Evolutionary conservation across 1,284 basidiomycete species (phyloP).

Genomic region (Kwoniella shivajii): DNA sequence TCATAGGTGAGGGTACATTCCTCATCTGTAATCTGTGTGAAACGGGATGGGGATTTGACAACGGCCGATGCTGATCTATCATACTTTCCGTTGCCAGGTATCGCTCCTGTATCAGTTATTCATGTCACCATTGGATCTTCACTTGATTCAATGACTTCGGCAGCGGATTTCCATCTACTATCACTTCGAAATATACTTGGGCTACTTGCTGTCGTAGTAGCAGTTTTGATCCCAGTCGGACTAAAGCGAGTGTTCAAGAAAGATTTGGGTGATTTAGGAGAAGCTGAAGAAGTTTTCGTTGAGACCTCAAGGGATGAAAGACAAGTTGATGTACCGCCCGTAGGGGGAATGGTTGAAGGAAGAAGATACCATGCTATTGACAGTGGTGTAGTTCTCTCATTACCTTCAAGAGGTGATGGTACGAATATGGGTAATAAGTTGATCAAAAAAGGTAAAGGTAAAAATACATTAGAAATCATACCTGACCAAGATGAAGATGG

Average conservation of each 20-base stretch:
- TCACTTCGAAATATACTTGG: slow-evolving; percentile 84
- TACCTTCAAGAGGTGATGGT: slow-evolving; percentile 37
- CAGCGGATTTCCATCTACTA: slow-evolving; percentile 89
- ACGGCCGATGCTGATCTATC: background rate
- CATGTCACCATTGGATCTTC: slow-evolving; percentile 94
- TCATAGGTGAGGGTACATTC: slow-evolving; percentile 60
- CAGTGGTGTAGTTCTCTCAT: slow-evolving; percentile 41
- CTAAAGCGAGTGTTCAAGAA: slow-evolving; percentile 60
- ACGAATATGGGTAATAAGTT: slow-evolving; percentile 14
- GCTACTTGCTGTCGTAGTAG: slow-evolving; percentile 78
- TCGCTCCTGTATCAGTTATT: slow-evolving; percentile 88
- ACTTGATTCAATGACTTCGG: slow-evolving; percentile 89
- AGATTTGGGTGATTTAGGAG: slow-evolving; percentile 49
- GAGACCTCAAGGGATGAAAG: slow-evolving; percentile 16
- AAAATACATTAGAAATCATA: slow-evolving; percentile 31
- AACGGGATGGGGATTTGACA: background rate
- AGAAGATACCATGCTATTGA: slow-evolving; percentile 45
- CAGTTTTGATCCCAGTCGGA: slow-evolving; percentile 88
- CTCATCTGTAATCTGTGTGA: too few species aligned
- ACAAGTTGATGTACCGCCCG: slow-evolving; percentile 26
- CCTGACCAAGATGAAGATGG: slow-evolving; percentile 29
- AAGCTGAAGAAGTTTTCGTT: slow-evolving; percentile 39
- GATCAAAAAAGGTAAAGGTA: slow-evolving; percentile 32
- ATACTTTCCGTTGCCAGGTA: slow-evolving; percentile 56
- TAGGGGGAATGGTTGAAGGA: slow-evolving; percentile 20